Base-by-base conservation (phyloP, 2,329 filamentous ascomycete species). In the Alternaria infectoria region DNA sequence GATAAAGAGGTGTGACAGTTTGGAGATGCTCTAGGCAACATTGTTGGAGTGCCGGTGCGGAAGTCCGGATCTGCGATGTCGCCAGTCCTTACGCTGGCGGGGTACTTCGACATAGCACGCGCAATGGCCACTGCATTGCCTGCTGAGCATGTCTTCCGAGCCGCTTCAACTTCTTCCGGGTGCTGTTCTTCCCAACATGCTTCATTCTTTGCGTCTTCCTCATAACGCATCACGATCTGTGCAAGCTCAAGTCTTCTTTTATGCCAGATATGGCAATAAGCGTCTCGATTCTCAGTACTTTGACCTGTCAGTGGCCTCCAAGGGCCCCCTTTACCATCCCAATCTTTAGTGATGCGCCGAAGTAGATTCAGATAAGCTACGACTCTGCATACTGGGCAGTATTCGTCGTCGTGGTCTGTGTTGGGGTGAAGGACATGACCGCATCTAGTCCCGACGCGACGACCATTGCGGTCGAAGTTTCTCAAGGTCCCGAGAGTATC, bases 1-100 rank as follows among this genome's bases (percentile, higher is more conserved):
- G 36, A 6, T 17, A 0, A 17, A 40, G 36, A 0, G 5, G 5
- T 17, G 9, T 17, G 36, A 40, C 1, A 1, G 1, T 17, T 11
- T 17, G 36, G 0, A 17, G n/a, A 6, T 5, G 36, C 9, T 40
- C n/a, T 5, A 3, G 36, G 4, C 5, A 17, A 40, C 15, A 40
- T 17, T 6, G 15, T 40, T 11, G 36, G 36, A 40, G 36, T 17
- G 9, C 5, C 4, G 36, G 36, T 40, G n/a, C 36, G n/a, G 36
- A 4, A 17, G 9, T 17, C 9, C 10, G 36, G n/a, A 11, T 11
- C n/a, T 17, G 36, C 36, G n/a, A 17, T 17, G 5, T 40, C 8
- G 36, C 36, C 36, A 17, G 36, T 40, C 15, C 36, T 40, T n/a
- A 40, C 32, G 0, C 1, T n/a, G 0, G 36, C 36, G 3, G 36